Percentiles rank a stretch among this genome's conserved stretches.
Conservation (phyloP, 805 yeast species). For the Cyberlindnera maritima region DNA sequence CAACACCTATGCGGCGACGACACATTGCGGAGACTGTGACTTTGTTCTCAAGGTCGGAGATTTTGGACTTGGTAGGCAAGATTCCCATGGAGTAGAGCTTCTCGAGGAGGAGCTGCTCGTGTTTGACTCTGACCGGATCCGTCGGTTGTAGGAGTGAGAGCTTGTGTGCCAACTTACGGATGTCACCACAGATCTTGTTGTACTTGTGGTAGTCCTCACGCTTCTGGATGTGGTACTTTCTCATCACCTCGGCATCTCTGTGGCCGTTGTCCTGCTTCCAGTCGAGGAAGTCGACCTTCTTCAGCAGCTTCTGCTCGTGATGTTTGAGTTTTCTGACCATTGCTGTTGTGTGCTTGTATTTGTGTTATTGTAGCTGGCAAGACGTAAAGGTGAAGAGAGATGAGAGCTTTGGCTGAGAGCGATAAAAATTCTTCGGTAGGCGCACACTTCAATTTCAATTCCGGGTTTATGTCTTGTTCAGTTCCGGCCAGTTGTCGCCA, state of each 20-base stretch:
- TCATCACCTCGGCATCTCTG: slow-evolving; percentile 95
- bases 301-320: slow-evolving; percentile 92
- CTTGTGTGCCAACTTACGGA: slow-evolving; percentile 83
- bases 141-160: slow-evolving; percentile 80
- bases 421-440: slow-evolving; percentile 1
- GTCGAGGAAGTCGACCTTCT: slow-evolving; percentile 93
- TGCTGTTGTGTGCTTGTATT: not conserved
- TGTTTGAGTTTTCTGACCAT: slow-evolving; percentile 89
- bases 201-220: slow-evolving; percentile 95
- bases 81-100: slow-evolving; percentile 89
- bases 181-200: slow-evolving; percentile 88
- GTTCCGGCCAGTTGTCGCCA: not conserved
- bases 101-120: slow-evolving; percentile 83
- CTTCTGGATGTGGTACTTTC: slow-evolving; percentile 88
- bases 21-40: slow-evolving; percentile 91
- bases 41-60: slow-evolving; percentile 88
- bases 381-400: not conserved
- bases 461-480: no score
- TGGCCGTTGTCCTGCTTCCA: slow-evolving; percentile 98
- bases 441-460: no score
- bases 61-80: slow-evolving; percentile 81
- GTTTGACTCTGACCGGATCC: slow-evolving; percentile 84
- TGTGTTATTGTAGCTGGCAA: not conserved
- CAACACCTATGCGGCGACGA: slow-evolving; percentile 88
- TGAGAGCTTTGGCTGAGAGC: not conserved